Percentiles rank a stretch among this genome's conserved stretches.
These are phyloP conservation scores for Bertia moriformis DNA, from an alignment of 2,329 filamentous ascomycete species.

Conservation along the genomic window DNA sequence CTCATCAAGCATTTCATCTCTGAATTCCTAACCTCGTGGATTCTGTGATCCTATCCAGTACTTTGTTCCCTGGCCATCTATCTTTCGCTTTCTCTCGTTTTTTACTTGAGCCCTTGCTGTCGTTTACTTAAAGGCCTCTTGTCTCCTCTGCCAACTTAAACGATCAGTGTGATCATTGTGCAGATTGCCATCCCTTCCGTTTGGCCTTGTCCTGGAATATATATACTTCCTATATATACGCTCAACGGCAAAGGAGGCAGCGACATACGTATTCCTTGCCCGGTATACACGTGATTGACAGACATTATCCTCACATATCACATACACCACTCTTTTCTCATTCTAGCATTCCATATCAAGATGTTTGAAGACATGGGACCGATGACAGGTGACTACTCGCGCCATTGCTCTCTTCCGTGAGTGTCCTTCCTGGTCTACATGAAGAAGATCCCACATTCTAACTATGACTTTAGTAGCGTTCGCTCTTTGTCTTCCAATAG, in stretches of 20 bases:
- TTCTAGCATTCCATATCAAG: no score
- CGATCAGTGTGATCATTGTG: not conserved
- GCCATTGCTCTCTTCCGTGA: constrained; percentile 19
- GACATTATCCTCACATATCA: constrained; percentile 8
- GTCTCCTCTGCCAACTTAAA: not conserved
- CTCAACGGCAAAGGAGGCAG: no score
- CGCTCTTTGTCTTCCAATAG: constrained; percentile 9
- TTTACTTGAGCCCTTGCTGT: not conserved
- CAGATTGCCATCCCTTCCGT: not conserved
- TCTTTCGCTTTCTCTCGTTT: not conserved
- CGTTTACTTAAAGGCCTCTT: not conserved
- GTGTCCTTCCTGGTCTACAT: constrained; percentile 3
- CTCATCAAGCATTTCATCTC: not conserved
- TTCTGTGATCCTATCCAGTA: constrained; percentile 7
- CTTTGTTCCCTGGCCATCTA: constrained; percentile 5
- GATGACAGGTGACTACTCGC: constrained; percentile 12
- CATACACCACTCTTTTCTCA: no score
- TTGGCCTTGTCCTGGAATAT: not conserved
- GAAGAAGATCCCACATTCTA: not conserved
- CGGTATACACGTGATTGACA: constrained; percentile 4
- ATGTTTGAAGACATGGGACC: constrained; percentile 15
- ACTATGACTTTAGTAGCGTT: constrained; percentile 4
- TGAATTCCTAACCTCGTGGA: constrained; percentile 1
- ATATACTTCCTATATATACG: not conserved
- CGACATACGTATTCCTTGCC: no score